Evolutionary conservation across 1,139 yeast genomes (phyloP), one percentile per base, ranked within the genome.

Genomic region (Lodderomyces jiufengensis): DNA sequence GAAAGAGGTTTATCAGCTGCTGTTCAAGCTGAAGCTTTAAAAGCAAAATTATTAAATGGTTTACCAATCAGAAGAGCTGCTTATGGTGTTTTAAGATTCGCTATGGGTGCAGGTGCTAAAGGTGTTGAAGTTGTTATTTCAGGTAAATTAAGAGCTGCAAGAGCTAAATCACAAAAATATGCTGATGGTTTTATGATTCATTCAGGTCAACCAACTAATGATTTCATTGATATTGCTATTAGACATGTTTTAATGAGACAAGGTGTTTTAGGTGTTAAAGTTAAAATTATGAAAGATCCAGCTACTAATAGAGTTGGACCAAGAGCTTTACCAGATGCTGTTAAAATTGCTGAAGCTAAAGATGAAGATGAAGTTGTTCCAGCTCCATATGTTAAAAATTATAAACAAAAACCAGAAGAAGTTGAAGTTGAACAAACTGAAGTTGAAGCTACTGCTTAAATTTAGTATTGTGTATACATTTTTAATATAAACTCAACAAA

Each of bases 101-200:
- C 95, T 65, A 94, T 92, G 97, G 97, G 90, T 74, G 88, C 97
- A 54, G 98, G 98, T 76, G 99, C 98, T 68, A 94, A 94, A 86
- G 99, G 99, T 88, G 97, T 94, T 64, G 97, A 92, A 78, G 97
- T 90, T 70, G 97, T 92, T 60, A 86, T 90, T 67, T 87, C 97
- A 57, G 98, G 98, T 84, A 92, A 92, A 79, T 84, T 94, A 73
- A 87, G 97, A 81, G 98, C 97, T 76, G 98, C 98, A 63, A 90
- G 98, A 82, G 98, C 99, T 66, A 92, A 92, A 85, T 84, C 97
- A 63, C 95, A 92, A 95, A 92, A 92, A 79, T 92, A 92, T 84
- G 84, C 95, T 68, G 97, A 92, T 70, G 98, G 98, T 80, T 92
- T 92, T 95, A 87, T 92, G 95, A 94, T 92, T 80, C 98, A 92